A percentile compares a stretch with the other conserved stretches of the same genome.
Evolutionary conservation across 2,329 filamentous ascomycete genomes (phyloP).

Genomic region (Pyrenochaeta sp.): DNA sequence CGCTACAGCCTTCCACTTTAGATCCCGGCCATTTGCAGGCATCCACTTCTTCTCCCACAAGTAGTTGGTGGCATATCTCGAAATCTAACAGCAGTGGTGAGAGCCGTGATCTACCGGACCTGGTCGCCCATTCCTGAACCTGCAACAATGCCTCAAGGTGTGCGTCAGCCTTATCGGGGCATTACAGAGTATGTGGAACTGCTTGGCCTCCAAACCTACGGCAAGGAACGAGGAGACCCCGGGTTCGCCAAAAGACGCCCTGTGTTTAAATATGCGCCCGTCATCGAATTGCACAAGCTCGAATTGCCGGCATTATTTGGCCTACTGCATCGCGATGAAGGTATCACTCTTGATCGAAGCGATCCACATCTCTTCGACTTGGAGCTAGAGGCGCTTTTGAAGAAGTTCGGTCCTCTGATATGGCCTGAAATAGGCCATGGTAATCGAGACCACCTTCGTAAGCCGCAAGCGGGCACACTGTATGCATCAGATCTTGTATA

Average conservation of each 20-base stretch:
- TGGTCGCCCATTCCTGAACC: neutral
- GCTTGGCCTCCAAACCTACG: neutral
- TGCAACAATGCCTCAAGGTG: neutral
- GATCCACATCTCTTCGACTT: slow-evolving; percentile 18
- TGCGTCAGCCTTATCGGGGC: neutral
- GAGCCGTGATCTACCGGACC: too few relatives aligned
- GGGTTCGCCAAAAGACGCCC: neutral
- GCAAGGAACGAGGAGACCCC: neutral
- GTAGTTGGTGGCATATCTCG: neutral
- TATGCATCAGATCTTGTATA: slow-evolving; percentile 22
- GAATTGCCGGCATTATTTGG: slow-evolving; percentile 18
- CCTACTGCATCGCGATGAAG: slow-evolving; percentile 13
- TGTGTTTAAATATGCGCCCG: slow-evolving; percentile 6
- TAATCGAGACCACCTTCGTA: slow-evolving; percentile 14
- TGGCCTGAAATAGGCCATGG: slow-evolving; percentile 17
- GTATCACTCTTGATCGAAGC: slow-evolving; percentile 6
- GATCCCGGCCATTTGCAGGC: too few relatives aligned
- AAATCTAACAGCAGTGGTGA: too few relatives aligned
- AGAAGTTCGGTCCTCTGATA: slow-evolving; percentile 18
- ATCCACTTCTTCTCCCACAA: neutral
- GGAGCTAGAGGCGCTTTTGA: slow-evolving; percentile 19
- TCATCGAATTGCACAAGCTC: slow-evolving; percentile 13
- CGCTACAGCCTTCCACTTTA: too few relatives aligned
- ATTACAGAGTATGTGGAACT: neutral
- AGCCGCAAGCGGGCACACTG: slow-evolving; percentile 8